A percentile compares a stretch with the other conserved stretches of the same genome.
These are phyloP conservation scores for Plasmodium inui DNA, from an alignment of 169 alveolate species.

Conservation along the genomic window DNA sequence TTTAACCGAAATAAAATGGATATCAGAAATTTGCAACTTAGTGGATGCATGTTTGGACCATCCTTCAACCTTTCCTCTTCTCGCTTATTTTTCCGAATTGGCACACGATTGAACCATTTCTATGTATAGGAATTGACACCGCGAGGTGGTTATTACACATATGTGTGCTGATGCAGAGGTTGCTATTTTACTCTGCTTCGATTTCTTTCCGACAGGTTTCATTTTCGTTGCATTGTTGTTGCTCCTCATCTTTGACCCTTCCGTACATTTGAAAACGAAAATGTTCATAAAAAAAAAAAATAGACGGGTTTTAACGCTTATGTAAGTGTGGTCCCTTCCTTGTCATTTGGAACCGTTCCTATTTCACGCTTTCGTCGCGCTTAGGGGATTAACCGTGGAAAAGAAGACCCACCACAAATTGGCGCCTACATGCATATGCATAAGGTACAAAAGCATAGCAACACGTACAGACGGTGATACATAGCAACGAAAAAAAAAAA, in stretches of 20 bases:
- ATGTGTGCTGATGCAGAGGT: not conserved
- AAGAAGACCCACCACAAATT: not conserved
- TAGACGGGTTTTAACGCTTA: not conserved
- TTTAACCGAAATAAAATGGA: slow-evolving; percentile 5
- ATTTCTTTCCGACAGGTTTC: not conserved
- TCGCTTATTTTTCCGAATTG: not conserved
- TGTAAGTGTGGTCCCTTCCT: not conserved
- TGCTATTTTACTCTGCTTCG: not conserved
- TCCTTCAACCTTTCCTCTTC: not conserved
- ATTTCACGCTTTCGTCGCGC: not conserved
- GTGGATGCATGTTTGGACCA: not conserved
- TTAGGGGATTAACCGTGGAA: not conserved
- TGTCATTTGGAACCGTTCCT: not conserved
- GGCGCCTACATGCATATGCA: not conserved
- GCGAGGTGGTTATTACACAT: not conserved
- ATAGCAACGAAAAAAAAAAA: not conserved
- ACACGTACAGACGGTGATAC: not conserved
- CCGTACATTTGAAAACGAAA: not conserved
- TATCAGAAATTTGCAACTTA: not conserved
- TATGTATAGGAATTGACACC: not conserved
- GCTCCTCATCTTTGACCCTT: not conserved
- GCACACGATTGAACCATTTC: not conserved
- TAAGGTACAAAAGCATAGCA: not conserved
- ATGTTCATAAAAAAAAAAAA: not conserved
- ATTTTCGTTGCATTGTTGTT: not conserved